Base-by-base conservation (phyloP, 176 grass and related monocot genomes). In the Otatea glauca region DNA sequence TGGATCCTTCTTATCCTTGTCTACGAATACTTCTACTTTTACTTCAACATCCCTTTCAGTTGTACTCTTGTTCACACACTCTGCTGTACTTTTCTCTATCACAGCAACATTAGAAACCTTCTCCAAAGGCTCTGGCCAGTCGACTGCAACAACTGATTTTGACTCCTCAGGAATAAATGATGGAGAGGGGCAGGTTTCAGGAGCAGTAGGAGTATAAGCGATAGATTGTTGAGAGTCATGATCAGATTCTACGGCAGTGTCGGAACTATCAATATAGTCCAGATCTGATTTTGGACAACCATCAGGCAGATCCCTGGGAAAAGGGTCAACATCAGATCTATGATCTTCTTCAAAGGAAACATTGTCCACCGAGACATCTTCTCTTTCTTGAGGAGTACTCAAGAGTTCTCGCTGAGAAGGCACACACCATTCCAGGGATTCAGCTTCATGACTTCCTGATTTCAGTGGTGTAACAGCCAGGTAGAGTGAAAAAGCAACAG, bases 391-490 rank as follows among this genome's bases (percentile, higher is more conserved):
- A 63, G 61, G 44, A 60, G 78, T 76, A 71, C 27, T 21, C 51
- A 86, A 70, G 35, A 60, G 29, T 70, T 87, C 88, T 68, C 38
- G 45, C 72, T 84, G 82, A 35, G 70, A 75, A 70, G 27, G 70
- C 61, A 74, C 43, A 54, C 45, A 81, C 85, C 84, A 92, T 85
- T 92, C 68, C 61, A 81, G 80, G 20, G 70, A 65, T 72, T 90
- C 90, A 65, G 77, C 82, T 77, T 89, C 86, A 59, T 82, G 67
- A 56, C 90, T 99, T 65, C 90, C 97, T 74, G 93, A 99, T 83
- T 92, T 96, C 62, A 99, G 78, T 44, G 93, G 97, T 55, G 97
- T 99, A 81, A 91, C 92, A 75, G 93, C 90, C 70, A 99, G 74
- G 68, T 88, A 99, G 25, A 99, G 92, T 58, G 90, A 87, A 74